Evolutionary conservation across 176 grass and related monocot genomes (phyloP).

Genomic region (Carex kokanica): DNA sequence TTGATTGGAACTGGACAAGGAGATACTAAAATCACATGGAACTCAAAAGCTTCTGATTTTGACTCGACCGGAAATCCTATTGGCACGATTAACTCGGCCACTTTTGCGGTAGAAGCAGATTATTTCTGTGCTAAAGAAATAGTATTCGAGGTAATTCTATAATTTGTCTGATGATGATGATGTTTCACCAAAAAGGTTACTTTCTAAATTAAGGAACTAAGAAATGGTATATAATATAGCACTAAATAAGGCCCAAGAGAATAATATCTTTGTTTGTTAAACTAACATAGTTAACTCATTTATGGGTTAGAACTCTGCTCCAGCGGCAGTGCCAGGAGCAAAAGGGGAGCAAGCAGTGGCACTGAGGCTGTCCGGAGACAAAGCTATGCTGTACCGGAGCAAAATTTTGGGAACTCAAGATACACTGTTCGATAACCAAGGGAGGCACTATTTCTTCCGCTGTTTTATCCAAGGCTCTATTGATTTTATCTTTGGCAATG

Average conservation of each 20-base stretch:
- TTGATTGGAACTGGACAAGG: conserved; percentile 58
- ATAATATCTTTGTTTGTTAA: background rate
- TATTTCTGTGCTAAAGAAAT: conserved; percentile 82
- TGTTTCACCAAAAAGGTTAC: background rate
- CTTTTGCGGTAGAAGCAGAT: conserved; percentile 75
- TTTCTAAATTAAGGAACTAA: background rate
- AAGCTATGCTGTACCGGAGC: conserved; percentile 71
- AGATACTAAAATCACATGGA: conserved; percentile 59
- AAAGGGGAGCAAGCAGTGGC: conserved; percentile 81
- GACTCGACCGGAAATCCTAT: conserved; percentile 34
- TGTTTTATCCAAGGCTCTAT: conserved; percentile 88
- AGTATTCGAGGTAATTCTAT: conserved; percentile 60
- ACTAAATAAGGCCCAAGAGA: background rate
- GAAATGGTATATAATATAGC: background rate
- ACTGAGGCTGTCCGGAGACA: conserved; percentile 83
- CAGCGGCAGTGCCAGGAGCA: conserved; percentile 49
- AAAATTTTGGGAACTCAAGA: conserved; percentile 73
- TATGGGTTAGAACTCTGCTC: conserved; percentile 61
- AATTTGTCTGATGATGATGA: background rate
- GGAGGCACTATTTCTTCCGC: conserved; percentile 61
- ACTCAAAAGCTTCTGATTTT: conserved; percentile 57
- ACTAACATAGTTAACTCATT: background rate
- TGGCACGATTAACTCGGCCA: conserved; percentile 70
- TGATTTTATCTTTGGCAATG: conserved; percentile 92
- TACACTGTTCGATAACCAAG: conserved; percentile 87